Evolutionary conservation across 1,284 basidiomycete genomes (phyloP).

Genomic region (Trichosporon asahii): DNA sequence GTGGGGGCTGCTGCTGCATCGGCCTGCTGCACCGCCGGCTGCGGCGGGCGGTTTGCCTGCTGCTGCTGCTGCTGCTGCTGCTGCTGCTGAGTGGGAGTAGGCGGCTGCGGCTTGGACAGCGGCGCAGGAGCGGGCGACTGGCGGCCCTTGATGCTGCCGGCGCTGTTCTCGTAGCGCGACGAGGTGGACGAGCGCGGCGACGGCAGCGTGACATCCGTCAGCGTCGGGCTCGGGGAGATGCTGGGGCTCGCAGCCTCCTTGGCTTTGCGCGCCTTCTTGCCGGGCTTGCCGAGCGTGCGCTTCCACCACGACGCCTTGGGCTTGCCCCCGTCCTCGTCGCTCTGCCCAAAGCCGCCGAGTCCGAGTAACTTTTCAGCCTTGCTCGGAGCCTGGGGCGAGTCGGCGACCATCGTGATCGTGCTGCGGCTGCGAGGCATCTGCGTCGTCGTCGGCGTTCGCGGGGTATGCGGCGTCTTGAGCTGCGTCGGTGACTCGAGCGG

Average conservation of each 20-base stretch:
- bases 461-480: constrained; percentile 16
- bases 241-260: constrained; percentile 1
- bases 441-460: constrained; percentile 27
- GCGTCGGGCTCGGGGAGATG: constrained; percentile 2
- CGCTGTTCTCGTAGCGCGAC: constrained; percentile 2
- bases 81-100: neutral
- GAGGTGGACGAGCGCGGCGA: constrained; percentile 6
- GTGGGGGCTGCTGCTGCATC: neutral
- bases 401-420: constrained; percentile 52
- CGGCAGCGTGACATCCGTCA: neutral
- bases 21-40: neutral
- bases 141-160: constrained; percentile 2
- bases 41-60: neutral
- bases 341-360: constrained; percentile 23
- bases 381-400: constrained; percentile 33
- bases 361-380: constrained; percentile 46
- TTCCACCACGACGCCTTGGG: constrained; percentile 25
- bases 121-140: neutral
- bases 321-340: constrained; percentile 19
- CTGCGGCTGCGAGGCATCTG: constrained; percentile 41
- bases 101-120: neutral
- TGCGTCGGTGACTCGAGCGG: constrained; percentile 10
- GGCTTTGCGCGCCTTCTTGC: constrained; percentile 15
- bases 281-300: constrained; percentile 21
- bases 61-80: too few species aligned